Base-by-base conservation (phyloP, 495 filamentous ascomycete species). In the Lasiosphaeriaceae sp. region DNA sequence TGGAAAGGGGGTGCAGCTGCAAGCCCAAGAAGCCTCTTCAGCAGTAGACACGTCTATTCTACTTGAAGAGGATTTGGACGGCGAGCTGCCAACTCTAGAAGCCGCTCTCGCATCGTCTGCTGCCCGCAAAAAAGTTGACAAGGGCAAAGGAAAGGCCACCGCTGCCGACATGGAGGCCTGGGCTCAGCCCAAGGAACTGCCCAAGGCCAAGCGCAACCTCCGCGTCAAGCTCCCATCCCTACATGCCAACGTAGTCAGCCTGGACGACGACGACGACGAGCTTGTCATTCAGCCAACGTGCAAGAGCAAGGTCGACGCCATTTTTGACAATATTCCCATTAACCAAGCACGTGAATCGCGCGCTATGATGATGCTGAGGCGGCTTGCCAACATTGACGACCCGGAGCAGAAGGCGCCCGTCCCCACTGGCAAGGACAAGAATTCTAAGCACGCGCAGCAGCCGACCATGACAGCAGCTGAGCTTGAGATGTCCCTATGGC, bases 351-450 rank as follows among this genome's bases (percentile, higher is more conserved):
- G 83, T 29, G 86, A 91, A 65, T 77, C 86, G 2, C 69, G 73
- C n/a, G 79, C 88, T 8, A 77, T 95, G 61, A 79, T 83, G 43
- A 80, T 77, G 19, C 77, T 94, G 14, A 86, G 87, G 50, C 81
- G 83, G 47, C 78, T 96, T 22, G 90, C 92, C 8, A 86, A 91
- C 60, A 66, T 96, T 63, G 71, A 88, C 67, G 63, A 78, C 55
- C 80, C 83, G 68, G 71, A 79, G 66, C 71, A 71, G 59, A 60
- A 59, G 45, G n/a, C 57, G 24, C 31, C 57, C 11, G 55, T 62
- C 6, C 43, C 60, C 14, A 14, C 31, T 24, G 26, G 57, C n/a
- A 68, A 61, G 34, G 70, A 63, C 26, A 59, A 68, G 59, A 63
- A 73, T 59, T 50, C 63, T 55, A 54, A 68, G 46, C 54, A 72